Conservation (phyloP, 2,329 filamentous ascomycete genomes). For the Monosporascus sp. region DNA sequence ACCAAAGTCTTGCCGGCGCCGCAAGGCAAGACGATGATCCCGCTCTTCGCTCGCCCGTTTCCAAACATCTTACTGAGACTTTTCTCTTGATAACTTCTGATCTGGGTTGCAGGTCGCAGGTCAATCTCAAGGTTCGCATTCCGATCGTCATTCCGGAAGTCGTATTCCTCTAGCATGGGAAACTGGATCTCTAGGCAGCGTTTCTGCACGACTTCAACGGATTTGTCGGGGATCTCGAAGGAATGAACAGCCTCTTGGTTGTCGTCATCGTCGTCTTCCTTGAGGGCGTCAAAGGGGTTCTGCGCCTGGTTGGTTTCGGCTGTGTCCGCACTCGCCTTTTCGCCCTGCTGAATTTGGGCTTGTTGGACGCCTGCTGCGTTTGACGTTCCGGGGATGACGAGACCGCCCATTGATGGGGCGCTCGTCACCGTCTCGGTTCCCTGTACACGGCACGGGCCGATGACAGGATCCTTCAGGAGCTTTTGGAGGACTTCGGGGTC, state of each 20-base stretch:
- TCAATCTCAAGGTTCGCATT: constrained; percentile 95
- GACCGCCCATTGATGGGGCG: constrained; percentile 77
- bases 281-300: constrained; percentile 65
- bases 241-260: constrained; percentile 84
- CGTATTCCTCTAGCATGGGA: constrained; percentile 92
- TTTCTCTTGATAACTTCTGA: constrained; percentile 93
- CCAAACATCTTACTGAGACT: constrained; percentile 99
- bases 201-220: constrained; percentile 82
- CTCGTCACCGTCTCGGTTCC: constrained; percentile 67
- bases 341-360: constrained; percentile 41
- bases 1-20: constrained; percentile 96
- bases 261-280: constrained; percentile 82
- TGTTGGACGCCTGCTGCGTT: constrained; percentile 86
- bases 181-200: constrained; percentile 81
- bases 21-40: constrained; percentile 94
- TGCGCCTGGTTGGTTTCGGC: constrained; percentile 52
- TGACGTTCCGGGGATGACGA: constrained; percentile 92
- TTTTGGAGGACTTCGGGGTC: constrained; percentile 82
- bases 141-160: constrained; percentile 84
- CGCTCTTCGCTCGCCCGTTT: constrained; percentile 93
- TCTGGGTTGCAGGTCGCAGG: constrained; percentile 80
- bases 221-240: constrained; percentile 80
- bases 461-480: constrained; percentile 77
- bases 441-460: constrained; percentile 73
- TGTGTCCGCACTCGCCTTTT: constrained; percentile 38